A percentile compares a stretch with the other conserved stretches of the same genome.
Evolutionary conservation across 2,329 filamentous ascomycete species (phyloP).

Genomic region (Diplocarpon mali): DNA sequence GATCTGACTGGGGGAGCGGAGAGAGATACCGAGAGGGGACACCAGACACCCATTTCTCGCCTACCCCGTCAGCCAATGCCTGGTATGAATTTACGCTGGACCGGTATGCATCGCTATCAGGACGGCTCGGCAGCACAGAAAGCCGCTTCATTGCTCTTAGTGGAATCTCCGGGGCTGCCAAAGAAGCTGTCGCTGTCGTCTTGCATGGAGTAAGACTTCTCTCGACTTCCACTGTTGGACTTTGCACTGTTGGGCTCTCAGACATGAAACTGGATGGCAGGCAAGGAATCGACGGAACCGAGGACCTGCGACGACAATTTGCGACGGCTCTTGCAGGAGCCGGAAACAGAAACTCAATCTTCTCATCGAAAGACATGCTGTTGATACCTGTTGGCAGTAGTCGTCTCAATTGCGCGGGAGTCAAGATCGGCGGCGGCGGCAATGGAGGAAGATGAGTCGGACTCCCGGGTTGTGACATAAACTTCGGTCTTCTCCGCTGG

Average conservation of each 20-base stretch:
- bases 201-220: constrained; percentile 20
- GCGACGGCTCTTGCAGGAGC: constrained; percentile 24
- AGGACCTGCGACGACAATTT: constrained; percentile 29
- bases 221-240: constrained; percentile 17
- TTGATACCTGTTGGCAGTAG: constrained; percentile 41
- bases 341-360: constrained; percentile 41
- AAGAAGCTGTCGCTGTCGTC: constrained; percentile 21
- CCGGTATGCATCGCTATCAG: constrained; percentile 13
- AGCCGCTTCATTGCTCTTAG: constrained; percentile 4
- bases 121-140: neutral
- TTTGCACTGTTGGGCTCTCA: constrained; percentile 15
- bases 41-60: constrained; percentile 32
- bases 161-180: constrained; percentile 7
- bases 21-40: constrained; percentile 15
- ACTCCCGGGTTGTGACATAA: constrained; percentile 34
- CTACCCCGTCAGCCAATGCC: constrained; percentile 28
- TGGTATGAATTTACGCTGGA: constrained; percentile 28
- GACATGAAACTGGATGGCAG: constrained; percentile 20
- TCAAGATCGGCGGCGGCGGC: constrained; percentile 31
- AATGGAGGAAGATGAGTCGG: constrained; percentile 36
- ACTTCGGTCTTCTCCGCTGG: constrained; percentile 34
- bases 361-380: constrained; percentile 49
- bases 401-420: constrained; percentile 29
- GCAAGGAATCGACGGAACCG: constrained; percentile 35
- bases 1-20: constrained; percentile 1